phyloP scores from a whole-genome alignment of 306 rosid genomes.

The Mimosa pudica region DNA sequence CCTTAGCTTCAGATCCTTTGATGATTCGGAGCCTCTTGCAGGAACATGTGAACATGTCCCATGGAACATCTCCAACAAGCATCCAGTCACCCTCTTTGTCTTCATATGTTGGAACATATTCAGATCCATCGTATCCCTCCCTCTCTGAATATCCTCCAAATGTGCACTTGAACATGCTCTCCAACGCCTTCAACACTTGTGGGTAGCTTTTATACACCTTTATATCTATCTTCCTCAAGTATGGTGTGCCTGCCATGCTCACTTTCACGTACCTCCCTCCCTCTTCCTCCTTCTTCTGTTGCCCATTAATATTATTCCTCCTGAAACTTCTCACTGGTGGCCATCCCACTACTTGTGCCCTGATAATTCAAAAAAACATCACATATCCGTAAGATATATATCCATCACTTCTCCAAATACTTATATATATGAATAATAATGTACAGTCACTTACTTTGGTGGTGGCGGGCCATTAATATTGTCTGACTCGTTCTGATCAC shows the following conservation, averaged over 20 bases:
- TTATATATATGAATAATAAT: not conserved
- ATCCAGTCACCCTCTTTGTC: slow-evolving; percentile 96
- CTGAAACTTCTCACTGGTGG: slow-evolving; percentile 81
- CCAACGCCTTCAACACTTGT: slow-evolving; percentile 70
- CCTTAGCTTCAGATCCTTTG: slow-evolving; percentile 71
- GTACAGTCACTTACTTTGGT: slow-evolving; percentile 49
- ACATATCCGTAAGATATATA: not conserved
- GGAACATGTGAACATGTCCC: slow-evolving; percentile 74
- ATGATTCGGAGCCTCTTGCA: slow-evolving; percentile 71
- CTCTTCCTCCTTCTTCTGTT: slow-evolving; percentile 39
- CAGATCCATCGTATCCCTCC: slow-evolving; percentile 69
- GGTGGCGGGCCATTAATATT: slow-evolving; percentile 45
- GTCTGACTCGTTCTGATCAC: slow-evolving; percentile 16
- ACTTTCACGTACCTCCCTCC: slow-evolving; percentile 71
- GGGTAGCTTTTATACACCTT: slow-evolving; percentile 62
- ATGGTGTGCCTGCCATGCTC: slow-evolving; percentile 90
- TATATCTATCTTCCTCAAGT: slow-evolving; percentile 80
- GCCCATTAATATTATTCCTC: slow-evolving; percentile 57
- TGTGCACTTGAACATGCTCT: slow-evolving; percentile 68
- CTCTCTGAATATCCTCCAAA: slow-evolving; percentile 74
- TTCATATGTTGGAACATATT: slow-evolving; percentile 76
- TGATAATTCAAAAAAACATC: slow-evolving; percentile 32
- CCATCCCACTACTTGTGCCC: slow-evolving; percentile 94
- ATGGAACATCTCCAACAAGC: slow-evolving; percentile 96
- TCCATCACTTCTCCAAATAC: not conserved